Base-by-base conservation (phyloP, 352 stramenopile species). In the Pythium aphanidermatum region DNA sequence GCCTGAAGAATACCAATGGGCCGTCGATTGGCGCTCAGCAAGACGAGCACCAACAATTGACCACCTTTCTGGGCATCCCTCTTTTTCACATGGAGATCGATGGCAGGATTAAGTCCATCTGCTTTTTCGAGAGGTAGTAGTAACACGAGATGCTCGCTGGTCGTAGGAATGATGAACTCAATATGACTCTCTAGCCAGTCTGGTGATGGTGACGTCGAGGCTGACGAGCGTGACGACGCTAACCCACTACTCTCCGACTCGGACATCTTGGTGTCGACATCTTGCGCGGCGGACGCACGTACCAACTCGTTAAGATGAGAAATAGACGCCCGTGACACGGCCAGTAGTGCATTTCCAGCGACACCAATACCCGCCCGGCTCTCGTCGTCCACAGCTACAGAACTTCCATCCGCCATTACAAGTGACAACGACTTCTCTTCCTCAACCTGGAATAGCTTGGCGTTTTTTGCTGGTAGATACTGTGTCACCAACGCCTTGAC, bases 401-500 rank as follows among this genome's bases (percentile, higher is more conserved):
- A 28, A 11, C 23, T 28, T 10, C 42, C 34, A 19, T 46, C 30
- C n/a, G 34, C 27, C 5, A 47, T 27, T 30, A 59, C 36, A 3
- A 60, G 29, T 11, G 26, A 20, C 6, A 46, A 24, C 3, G 16
- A 14, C 12, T 14, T 20, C 1, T 42, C 23, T 16, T 26, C 26
- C 34, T 72, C 63, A 17, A 74, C 26, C 12, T 69, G 55, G 12
- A 63, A 51, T 5, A 77, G 54, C 23, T 58, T 46, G 5, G 56
- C 51, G 27, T 51, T 51, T 11, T 13, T 41, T 14, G 63, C 61
- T 20, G 60, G 67, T 2, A 69, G 36, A 21, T 77, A 77, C 44
- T 77, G 63, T 17, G 47, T 60, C 25, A 69, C 10, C 2, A 77
- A 49, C 20, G 67, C 67, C 46, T 64, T 65, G n/a, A 70, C 60